Evolutionary conservation across 2,329 filamentous ascomycete species (phyloP).

Genomic region (Arthrinium phaeospermum): DNA sequence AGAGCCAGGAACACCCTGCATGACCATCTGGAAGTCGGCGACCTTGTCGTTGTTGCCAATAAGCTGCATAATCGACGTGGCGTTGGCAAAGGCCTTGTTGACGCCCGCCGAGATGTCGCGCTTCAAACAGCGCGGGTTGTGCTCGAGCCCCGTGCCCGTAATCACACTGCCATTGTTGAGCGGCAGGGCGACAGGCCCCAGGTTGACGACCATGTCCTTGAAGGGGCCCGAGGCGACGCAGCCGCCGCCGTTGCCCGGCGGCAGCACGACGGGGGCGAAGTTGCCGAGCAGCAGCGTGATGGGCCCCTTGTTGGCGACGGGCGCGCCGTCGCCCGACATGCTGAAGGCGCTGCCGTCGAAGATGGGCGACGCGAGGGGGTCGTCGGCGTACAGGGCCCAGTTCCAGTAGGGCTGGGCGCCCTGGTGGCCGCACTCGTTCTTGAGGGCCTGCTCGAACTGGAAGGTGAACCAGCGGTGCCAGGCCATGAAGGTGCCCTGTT

Average conservation of each 20-base stretch:
- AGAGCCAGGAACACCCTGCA: constrained; percentile 41
- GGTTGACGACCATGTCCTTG: constrained; percentile 36
- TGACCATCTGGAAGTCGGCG: constrained; percentile 40
- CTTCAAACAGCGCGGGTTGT: constrained; percentile 44
- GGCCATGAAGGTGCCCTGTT: constrained; percentile 30
- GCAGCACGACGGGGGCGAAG: constrained; percentile 32
- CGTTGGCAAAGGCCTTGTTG: constrained; percentile 32
- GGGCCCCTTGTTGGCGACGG: constrained; percentile 26
- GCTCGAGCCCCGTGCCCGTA: constrained; percentile 30
- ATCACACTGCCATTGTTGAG: constrained; percentile 26
- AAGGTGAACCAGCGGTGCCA: constrained; percentile 33
- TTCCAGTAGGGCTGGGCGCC: constrained; percentile 45
- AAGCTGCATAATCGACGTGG: constrained; percentile 36
- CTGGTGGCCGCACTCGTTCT: constrained; percentile 31
- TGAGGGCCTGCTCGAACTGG: constrained; percentile 31
- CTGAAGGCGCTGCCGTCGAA: constrained; percentile 54
- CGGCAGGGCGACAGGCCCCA: constrained; percentile 36
- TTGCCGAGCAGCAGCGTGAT: constrained; percentile 22
- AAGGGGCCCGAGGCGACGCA: constrained; percentile 53
- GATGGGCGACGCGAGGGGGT: constrained; percentile 47
- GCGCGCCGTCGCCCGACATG: constrained; percentile 47
- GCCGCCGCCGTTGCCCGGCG: constrained; percentile 54
- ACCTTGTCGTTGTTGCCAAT: constrained; percentile 32
- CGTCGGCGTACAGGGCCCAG: constrained; percentile 43
- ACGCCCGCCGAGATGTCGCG: constrained; percentile 29